Percentiles rank a stretch among this genome's conserved stretches.
Evolutionary conservation across 164 flowering plant genomes (phyloP).

Genomic region (Akebia trifoliata): DNA sequence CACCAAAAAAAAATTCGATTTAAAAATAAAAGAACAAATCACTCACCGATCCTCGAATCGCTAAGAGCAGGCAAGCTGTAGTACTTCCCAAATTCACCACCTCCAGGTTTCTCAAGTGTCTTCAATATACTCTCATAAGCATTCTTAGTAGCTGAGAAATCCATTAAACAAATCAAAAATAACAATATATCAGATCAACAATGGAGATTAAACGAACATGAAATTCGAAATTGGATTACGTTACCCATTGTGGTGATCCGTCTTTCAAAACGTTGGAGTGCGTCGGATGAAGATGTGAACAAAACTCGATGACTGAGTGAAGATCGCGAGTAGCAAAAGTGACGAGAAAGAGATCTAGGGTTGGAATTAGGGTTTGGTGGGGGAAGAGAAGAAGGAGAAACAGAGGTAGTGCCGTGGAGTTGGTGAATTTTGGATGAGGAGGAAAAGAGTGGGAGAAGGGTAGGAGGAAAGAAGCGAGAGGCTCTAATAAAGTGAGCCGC

Average conservation of each 20-base stretch:
- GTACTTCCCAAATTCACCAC: constrained; percentile 83
- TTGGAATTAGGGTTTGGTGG: neutral
- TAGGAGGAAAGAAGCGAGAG: no score
- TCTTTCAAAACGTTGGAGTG: constrained; percentile 44
- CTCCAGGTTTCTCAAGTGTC: constrained; percentile 32
- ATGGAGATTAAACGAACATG: neutral
- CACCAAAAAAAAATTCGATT: neutral
- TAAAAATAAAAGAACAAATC: neutral
- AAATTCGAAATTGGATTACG: neutral
- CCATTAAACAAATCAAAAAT: neutral
- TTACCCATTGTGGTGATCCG: constrained; percentile 73
- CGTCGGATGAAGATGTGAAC: constrained; percentile 45
- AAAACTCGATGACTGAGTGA: constrained; percentile 43
- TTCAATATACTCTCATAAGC: constrained; percentile 25
- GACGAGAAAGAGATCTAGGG: constrained; percentile 1
- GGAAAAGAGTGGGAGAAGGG: no score
- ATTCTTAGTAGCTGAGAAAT: constrained; percentile 18
- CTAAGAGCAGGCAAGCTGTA: constrained; percentile 83
- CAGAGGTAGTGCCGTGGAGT: no score
- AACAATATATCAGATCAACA: neutral
- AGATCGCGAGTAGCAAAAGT: constrained; percentile 31
- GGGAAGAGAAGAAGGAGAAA: neutral
- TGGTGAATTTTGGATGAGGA: no score
- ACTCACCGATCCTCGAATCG: constrained; percentile 73
- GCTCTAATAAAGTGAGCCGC: no score